These are phyloP conservation scores for Podaxis sp. DNA, from an alignment of 768 basidiomycete genomes.

Conservation along the genomic window DNA sequence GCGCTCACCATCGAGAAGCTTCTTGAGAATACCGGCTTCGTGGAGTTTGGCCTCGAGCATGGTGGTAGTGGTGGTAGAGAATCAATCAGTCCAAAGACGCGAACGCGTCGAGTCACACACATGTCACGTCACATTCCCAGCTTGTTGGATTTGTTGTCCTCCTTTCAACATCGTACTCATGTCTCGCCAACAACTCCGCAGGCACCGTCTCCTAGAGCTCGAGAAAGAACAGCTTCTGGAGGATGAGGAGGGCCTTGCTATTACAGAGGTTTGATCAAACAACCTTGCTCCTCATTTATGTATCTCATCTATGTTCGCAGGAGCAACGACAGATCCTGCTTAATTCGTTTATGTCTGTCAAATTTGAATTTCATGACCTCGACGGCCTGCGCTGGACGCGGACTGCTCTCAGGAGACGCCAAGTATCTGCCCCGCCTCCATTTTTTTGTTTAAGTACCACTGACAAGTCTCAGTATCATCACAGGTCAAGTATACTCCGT, in stretches of 20 bases:
- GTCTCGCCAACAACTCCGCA: slow-evolving; percentile 43
- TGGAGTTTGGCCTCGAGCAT: slow-evolving; percentile 92
- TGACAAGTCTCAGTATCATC: not conserved
- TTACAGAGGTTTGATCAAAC: slow-evolving; percentile 44
- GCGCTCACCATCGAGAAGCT: slow-evolving; percentile 83
- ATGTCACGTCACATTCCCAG: slow-evolving; percentile 3
- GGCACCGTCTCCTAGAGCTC: slow-evolving; percentile 39
- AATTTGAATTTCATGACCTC: slow-evolving; percentile 58
- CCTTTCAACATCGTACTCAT: slow-evolving; percentile 9
- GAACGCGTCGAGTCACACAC: slow-evolving; percentile 6
- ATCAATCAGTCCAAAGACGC: not conserved
- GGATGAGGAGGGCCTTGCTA: slow-evolving; percentile 51
- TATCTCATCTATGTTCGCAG: slow-evolving; percentile 18
- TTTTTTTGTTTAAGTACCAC: not conserved
- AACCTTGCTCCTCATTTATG: not conserved
- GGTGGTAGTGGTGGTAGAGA: slow-evolving; percentile 18
- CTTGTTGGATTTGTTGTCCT: not conserved
- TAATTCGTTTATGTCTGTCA: slow-evolving; percentile 48
- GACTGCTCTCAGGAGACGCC: slow-evolving; percentile 26
- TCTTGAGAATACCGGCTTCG: slow-evolving; percentile 87
- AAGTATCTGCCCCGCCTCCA: slow-evolving; percentile 13
- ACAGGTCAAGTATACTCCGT: not conserved
- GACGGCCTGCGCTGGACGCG: slow-evolving; percentile 53
- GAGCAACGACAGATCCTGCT: slow-evolving; percentile 36
- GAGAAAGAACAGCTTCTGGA: slow-evolving; percentile 51